Base-by-base conservation (phyloP, 2,329 filamentous ascomycete species). In the Ophiosphaerella narmari region DNA sequence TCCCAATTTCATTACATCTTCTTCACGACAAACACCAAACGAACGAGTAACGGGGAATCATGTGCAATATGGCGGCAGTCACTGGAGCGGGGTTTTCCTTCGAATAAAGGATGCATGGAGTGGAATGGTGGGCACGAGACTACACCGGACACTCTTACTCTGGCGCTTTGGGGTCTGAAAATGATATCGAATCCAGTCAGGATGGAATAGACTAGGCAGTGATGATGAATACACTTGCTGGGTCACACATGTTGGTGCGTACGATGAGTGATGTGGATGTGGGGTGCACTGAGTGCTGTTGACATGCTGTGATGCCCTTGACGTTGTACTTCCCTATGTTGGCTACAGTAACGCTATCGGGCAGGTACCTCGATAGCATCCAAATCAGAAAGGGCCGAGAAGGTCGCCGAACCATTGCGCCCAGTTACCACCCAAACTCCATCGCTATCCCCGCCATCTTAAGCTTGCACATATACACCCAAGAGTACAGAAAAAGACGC, bases 141-240 rank as follows among this genome's bases (percentile, higher is more conserved):
- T 55, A 60, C 58, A 59, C 57, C 63, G 52, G 59, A 57, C 55
- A 61, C 62, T 57, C 56, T 63, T 59, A 69, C 62, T 67, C 65
- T 65, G 69, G 69, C 70, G 70, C 69, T 68, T 63, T 65, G 65
- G 62, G 70, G 63, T 61, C 64, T 64, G 63, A 66, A 66, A 68
- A 65, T 57, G 55, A 50, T 48, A 58, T 54, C 49, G 47, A 50
- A 56, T 54, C 59, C 53, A 56, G 55, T 60, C 59, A 66, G 67
- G 65, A 70, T 55, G 63, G 67, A 61, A 64, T 70, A 71, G 60
- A 66, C 67, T 71, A 71, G 58, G 68, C 69, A 67, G 66, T 70
- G 62, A 63, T 60, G 62, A 67, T 58, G 57, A 64, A 66, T 58
- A 43, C 64, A 70, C 64, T 63, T 68, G 69, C 67, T 70, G 50